Evolutionary conservation across 2,329 filamentous ascomycete species (phyloP).

Genomic region (Colletotrichum incanum): DNA sequence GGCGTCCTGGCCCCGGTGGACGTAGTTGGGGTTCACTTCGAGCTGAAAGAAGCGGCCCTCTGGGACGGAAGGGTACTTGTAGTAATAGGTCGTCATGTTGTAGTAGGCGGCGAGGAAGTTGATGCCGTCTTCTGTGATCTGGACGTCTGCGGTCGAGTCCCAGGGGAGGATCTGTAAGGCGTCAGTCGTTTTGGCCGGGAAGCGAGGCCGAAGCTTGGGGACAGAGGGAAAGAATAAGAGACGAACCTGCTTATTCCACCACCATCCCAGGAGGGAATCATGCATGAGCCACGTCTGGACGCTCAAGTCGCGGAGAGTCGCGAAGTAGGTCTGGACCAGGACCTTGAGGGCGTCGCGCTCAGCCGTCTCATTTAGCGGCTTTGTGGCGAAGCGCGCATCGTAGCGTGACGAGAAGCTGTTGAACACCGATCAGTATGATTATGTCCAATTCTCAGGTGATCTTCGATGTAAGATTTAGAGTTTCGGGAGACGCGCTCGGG

Average conservation of each 20-base stretch:
- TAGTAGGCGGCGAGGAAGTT: slow-evolving; percentile 75
- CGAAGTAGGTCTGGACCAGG: slow-evolving; percentile 81
- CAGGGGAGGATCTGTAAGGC: slow-evolving; percentile 77
- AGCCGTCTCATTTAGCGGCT: slow-evolving; percentile 66
- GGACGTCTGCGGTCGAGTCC: slow-evolving; percentile 85
- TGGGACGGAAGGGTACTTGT: slow-evolving; percentile 56
- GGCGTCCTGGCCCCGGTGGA: slow-evolving; percentile 47
- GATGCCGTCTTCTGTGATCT: slow-evolving; percentile 78
- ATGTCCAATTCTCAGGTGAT: neutral
- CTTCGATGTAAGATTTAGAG: neutral
- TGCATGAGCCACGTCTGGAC: slow-evolving; percentile 89
- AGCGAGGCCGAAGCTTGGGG: neutral
- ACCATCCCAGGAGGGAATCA: slow-evolving; percentile 89
- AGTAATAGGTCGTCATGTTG: slow-evolving; percentile 71
- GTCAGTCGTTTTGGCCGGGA: neutral
- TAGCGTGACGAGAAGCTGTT: slow-evolving; percentile 53
- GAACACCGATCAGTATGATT: neutral
- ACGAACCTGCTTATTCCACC: slow-evolving; percentile 78
- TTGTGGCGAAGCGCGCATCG: slow-evolving; percentile 57
- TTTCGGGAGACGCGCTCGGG: slow-evolving; percentile 1
- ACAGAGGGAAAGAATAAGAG: too few species aligned
- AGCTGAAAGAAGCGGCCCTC: slow-evolving; percentile 63
- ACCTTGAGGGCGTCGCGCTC: slow-evolving; percentile 74
- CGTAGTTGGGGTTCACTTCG: slow-evolving; percentile 64
- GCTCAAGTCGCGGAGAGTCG: slow-evolving; percentile 75